Percentiles rank a stretch among this genome's conserved stretches.
Conservation (phyloP, 495 filamentous ascomycete species). For the Parachaetomium inaequale region DNA sequence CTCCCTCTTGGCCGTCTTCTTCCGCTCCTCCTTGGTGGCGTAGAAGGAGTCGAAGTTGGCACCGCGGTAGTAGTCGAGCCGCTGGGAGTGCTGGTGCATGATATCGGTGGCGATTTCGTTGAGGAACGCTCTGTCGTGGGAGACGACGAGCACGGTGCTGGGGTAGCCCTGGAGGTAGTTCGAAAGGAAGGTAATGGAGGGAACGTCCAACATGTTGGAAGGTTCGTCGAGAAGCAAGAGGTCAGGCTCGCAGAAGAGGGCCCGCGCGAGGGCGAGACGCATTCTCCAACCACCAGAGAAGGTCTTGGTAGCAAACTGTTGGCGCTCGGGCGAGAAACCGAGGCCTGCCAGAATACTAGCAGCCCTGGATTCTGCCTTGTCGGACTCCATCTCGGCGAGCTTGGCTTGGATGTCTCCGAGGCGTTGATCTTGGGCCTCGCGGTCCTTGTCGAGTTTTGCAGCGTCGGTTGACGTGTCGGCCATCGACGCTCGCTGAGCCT, state of each 20-base stretch:
- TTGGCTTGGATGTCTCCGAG: constrained; percentile 88
- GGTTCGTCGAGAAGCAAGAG: constrained; percentile 96
- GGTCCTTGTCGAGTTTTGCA: constrained; percentile 73
- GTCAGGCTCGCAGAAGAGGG: constrained; percentile 97
- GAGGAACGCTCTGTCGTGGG: constrained; percentile 97
- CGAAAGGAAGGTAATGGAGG: constrained; percentile 97
- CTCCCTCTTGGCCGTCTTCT: constrained; percentile 93
- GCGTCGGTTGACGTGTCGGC: constrained; percentile 87
- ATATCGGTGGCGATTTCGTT: constrained; percentile 99
- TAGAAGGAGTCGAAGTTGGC: constrained; percentile 99
- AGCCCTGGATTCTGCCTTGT: constrained; percentile 93
- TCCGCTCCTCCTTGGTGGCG: constrained; percentile 91
- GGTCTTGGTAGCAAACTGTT: constrained; percentile 90
- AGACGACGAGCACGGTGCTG: constrained; percentile 92
- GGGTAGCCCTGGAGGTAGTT: constrained; percentile 94
- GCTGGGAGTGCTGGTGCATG: constrained; percentile 94
- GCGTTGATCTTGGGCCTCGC: constrained; percentile 84
- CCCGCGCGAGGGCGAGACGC: constrained; percentile 90
- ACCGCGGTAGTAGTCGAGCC: constrained; percentile 97
- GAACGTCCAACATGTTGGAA: constrained; percentile 99
- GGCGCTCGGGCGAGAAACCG: constrained; percentile 90
- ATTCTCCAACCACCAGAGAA: constrained; percentile 99
- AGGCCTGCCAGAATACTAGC: constrained; percentile 95
- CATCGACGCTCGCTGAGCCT: constrained; percentile 71
- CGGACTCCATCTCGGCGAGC: constrained; percentile 97